Evolutionary conservation across 1,284 basidiomycete species (phyloP).

Genomic region (Apiotrichum veenhuisii): DNA sequence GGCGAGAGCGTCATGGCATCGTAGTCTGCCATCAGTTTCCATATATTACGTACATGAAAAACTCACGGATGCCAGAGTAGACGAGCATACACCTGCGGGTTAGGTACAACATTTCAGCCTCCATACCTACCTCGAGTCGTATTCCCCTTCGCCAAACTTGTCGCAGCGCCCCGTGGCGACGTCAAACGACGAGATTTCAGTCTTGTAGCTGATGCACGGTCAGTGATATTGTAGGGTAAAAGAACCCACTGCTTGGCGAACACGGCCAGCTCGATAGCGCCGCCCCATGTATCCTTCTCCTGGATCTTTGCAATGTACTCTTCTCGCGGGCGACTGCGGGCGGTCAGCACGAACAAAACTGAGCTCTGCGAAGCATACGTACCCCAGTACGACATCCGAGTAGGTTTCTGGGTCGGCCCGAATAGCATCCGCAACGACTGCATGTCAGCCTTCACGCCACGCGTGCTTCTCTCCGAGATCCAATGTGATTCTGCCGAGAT

Average conservation of each 20-base stretch:
- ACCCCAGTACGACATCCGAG: slow-evolving; percentile 80
- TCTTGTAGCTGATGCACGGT: slow-evolving; percentile 54
- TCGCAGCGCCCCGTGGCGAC: slow-evolving; percentile 89
- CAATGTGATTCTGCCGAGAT: too few relatives aligned
- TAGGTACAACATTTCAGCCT: not conserved
- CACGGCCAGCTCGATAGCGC: slow-evolving; percentile 82
- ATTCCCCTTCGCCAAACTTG: slow-evolving; percentile 62
- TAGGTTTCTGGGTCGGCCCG: slow-evolving; percentile 65
- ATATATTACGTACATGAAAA: not conserved
- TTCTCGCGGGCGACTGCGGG: slow-evolving; percentile 61
- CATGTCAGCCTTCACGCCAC: not conserved
- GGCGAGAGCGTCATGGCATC: slow-evolving; percentile 83
- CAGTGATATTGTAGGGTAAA: not conserved
- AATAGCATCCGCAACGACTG: slow-evolving; percentile 79
- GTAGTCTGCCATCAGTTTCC: slow-evolving; percentile 57
- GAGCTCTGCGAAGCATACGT: slow-evolving; percentile 32
- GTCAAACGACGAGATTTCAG: slow-evolving; percentile 85
- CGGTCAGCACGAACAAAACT: not conserved
- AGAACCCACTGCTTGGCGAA: slow-evolving; percentile 61
- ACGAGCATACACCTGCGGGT: slow-evolving; percentile 58
- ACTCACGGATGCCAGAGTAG: slow-evolving; percentile 77
- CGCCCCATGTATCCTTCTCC: slow-evolving; percentile 80
- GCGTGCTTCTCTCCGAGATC: not conserved
- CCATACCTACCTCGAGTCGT: slow-evolving; percentile 45
- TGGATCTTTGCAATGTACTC: slow-evolving; percentile 76